These are phyloP conservation scores for Cardamine chenopodiifolia DNA, from an alignment of 345 rosid genomes.

Conservation along the genomic window DNA sequence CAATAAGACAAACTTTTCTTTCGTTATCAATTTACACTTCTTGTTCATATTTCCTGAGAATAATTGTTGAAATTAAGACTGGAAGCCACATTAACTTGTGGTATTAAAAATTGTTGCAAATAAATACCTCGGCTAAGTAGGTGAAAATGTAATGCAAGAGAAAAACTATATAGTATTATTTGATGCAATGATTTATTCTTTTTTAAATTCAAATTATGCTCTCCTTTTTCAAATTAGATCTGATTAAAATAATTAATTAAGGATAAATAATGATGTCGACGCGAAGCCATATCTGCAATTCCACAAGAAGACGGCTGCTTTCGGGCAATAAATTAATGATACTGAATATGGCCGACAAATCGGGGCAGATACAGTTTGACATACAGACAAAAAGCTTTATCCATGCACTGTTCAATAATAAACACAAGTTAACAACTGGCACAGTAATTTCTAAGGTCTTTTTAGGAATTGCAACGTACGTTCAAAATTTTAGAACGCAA, in stretches of 20 bases:
- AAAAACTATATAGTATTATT: background rate
- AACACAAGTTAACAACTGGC: background rate
- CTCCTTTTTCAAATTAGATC: background rate
- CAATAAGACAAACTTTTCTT: background rate
- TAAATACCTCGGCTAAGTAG: conserved; percentile 13
- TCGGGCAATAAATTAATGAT: background rate
- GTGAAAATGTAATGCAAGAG: background rate
- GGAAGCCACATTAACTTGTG: background rate
- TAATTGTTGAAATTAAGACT: conserved; percentile 19
- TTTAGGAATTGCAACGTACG: background rate
- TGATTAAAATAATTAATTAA: background rate
- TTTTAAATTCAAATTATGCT: background rate
- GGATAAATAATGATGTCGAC: conserved; percentile 23
- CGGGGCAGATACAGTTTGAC: conserved; percentile 7
- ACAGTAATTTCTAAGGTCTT: background rate
- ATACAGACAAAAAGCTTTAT: conserved; percentile 3
- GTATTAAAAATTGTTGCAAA: conserved; percentile 1
- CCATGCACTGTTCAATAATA: background rate
- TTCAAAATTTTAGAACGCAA: no score
- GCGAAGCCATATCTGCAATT: background rate
- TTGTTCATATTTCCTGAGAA: conserved; percentile 10
- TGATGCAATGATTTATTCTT: background rate
- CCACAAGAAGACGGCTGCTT: background rate
- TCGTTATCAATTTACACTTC: background rate
- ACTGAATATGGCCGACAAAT: conserved; percentile 20